phyloP scores from a whole-genome alignment of 176 grass and related monocot genomes.

The Tillandsia leiboldiana region DNA sequence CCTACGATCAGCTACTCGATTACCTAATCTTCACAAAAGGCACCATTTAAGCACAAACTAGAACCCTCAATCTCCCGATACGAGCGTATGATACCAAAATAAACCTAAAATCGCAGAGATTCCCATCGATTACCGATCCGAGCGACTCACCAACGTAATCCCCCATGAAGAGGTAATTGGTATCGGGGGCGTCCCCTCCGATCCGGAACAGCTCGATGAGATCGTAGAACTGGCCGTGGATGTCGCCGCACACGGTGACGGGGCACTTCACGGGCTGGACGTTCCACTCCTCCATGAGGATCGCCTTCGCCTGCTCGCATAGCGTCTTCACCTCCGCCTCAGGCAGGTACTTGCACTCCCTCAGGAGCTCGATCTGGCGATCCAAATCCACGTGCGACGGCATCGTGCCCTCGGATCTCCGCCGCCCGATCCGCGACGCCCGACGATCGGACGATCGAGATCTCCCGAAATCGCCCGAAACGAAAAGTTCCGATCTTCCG shows the following conservation, averaged over 20 bases:
- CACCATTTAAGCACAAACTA: too few species aligned
- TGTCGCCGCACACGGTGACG: slow-evolving; percentile 95
- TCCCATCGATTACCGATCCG: neutral
- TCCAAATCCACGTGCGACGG: slow-evolving; percentile 91
- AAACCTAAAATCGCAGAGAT: neutral
- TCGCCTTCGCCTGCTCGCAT: slow-evolving; percentile 93
- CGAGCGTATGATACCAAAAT: neutral
- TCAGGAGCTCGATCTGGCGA: slow-evolving; percentile 92
- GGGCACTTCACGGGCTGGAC: slow-evolving; percentile 93
- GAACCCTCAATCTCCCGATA: too few species aligned
- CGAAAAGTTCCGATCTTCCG: too few species aligned
- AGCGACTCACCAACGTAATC: slow-evolving; percentile 76
- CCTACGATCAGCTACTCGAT: too few species aligned
- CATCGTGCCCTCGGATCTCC: slow-evolving; percentile 32
- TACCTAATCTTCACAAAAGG: too few species aligned
- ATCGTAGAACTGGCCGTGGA: slow-evolving; percentile 98
- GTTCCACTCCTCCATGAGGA: slow-evolving; percentile 98
- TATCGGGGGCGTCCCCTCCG: slow-evolving; percentile 87
- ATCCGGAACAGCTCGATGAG: slow-evolving; percentile 98
- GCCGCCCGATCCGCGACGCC: neutral
- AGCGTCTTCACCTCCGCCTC: slow-evolving; percentile 76
- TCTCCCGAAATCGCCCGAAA: neutral
- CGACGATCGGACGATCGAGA: slow-evolving; percentile 7
- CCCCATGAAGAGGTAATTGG: slow-evolving; percentile 99
- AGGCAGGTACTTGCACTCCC: slow-evolving; percentile 67